Evolutionary conservation across 1,284 basidiomycete genomes (phyloP).

Genomic region (Mycena citricolor): DNA sequence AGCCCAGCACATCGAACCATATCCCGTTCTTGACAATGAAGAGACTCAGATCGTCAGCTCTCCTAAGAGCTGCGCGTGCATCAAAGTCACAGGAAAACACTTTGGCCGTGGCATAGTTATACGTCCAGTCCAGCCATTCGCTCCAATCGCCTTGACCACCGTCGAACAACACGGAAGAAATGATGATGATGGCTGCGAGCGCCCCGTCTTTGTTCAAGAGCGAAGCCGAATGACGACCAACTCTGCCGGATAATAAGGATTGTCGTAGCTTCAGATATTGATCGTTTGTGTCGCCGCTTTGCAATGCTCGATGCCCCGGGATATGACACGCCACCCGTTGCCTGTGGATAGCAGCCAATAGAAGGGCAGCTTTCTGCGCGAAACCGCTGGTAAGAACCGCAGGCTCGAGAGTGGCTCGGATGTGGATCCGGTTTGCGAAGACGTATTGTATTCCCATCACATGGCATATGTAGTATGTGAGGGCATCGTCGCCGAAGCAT

Average conservation of each 20-base stretch:
- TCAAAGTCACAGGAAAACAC: constrained; percentile 44
- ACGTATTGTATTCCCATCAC: constrained; percentile 69
- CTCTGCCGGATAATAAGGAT: too few species aligned
- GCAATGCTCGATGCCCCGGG: too few species aligned
- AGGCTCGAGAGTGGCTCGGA: constrained; percentile 49
- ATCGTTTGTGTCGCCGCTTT: too few species aligned
- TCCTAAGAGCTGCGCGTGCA: constrained; percentile 46
- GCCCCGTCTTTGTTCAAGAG: constrained; percentile 68
- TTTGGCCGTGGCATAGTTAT: constrained; percentile 47
- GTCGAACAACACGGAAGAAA: constrained; percentile 72
- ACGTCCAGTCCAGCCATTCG: constrained; percentile 60
- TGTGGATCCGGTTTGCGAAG: constrained; percentile 51
- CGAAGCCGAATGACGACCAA: too few species aligned
- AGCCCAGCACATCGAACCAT: constrained; percentile 83
- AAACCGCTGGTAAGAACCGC: constrained; percentile 36
- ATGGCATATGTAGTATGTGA: constrained; percentile 44
- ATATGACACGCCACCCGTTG: constrained; percentile 33
- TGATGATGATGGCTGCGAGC: constrained; percentile 72
- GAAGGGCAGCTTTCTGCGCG: constrained; percentile 56
- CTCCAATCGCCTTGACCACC: constrained; percentile 70
- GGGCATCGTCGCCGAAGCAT: constrained; percentile 35
- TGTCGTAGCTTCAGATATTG: too few species aligned
- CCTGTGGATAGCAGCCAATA: constrained; percentile 56
- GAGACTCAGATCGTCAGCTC: constrained; percentile 46
- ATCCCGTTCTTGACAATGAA: constrained; percentile 81